Percentiles rank a stretch among this genome's conserved stretches.
Conservation (phyloP, 306 rosid species). For the Inga laurina region DNA sequence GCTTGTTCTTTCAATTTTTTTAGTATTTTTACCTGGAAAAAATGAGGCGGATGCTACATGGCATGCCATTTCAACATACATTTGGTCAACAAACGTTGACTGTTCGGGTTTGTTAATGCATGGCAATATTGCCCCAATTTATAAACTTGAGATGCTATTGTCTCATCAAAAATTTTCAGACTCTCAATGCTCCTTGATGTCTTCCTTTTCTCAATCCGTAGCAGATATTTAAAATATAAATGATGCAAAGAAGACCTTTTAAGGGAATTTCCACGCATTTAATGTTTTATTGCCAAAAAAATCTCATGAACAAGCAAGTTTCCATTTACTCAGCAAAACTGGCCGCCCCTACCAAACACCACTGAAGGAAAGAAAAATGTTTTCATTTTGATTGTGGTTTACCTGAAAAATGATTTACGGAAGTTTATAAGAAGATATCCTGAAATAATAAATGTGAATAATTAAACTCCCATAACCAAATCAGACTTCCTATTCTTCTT, state of each 20-base stretch:
- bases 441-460: no score
- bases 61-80: no score
- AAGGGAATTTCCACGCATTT: not conserved
- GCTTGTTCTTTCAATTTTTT: no score
- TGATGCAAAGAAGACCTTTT: not conserved
- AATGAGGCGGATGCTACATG: no score
- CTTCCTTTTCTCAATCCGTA: not conserved
- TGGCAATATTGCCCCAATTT: no score
- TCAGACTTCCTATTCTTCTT: not conserved
- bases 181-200: no score
- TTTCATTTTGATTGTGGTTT: not conserved
- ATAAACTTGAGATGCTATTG: no score
- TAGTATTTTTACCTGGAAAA: no score
- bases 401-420: constrained; percentile 95
- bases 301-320: not conserved
- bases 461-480: not conserved
- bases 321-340: not conserved
- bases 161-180: no score
- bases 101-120: no score
- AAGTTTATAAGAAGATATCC: not conserved
- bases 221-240: not conserved
- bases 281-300: not conserved
- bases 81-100: no score
- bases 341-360: not conserved
- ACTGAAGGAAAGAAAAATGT: not conserved